Conservation (phyloP, 768 basidiomycete species). For the Boletus patriciae region DNA sequence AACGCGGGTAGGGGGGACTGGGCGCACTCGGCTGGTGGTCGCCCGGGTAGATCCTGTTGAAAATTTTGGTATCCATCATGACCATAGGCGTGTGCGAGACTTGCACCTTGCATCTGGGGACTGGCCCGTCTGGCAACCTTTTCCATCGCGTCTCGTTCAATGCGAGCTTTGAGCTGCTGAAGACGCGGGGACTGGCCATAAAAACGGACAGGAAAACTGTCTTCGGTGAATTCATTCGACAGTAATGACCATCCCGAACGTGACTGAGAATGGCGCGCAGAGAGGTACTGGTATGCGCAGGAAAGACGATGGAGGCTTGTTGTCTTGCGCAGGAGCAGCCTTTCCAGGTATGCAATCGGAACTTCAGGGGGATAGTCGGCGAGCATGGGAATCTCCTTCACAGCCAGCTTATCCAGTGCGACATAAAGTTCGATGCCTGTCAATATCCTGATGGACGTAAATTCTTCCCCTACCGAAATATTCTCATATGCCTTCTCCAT, state of each 20-base stretch:
- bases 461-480: too few relatives aligned
- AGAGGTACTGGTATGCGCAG: conserved; percentile 32
- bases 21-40: neutral
- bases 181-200: too few relatives aligned
- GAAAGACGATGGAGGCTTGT: conserved; percentile 29
- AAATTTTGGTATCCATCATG: neutral
- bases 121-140: conserved; percentile 9
- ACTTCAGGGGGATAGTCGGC: conserved; percentile 34
- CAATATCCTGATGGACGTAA: conserved; percentile 41
- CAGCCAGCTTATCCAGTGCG: too few relatives aligned
- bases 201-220: too few relatives aligned
- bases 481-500: conserved; percentile 25
- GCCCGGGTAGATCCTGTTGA: neutral
- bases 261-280: conserved; percentile 23
- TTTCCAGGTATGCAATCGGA: conserved; percentile 16
- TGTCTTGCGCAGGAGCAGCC: conserved; percentile 28
- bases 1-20: conserved; percentile 45
- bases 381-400: conserved; percentile 28
- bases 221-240: conserved; percentile 10
- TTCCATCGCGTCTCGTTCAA: conserved; percentile 27
- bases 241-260: conserved; percentile 32
- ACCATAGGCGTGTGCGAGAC: neutral
- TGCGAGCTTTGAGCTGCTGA: conserved; percentile 26
- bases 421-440: conserved; percentile 32
- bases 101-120: conserved; percentile 5